A percentile compares a stretch with the other conserved stretches of the same genome.
These are phyloP conservation scores for Xerocomellus amylosporus DNA, from an alignment of 768 basidiomycete species.

Conservation along the genomic window DNA sequence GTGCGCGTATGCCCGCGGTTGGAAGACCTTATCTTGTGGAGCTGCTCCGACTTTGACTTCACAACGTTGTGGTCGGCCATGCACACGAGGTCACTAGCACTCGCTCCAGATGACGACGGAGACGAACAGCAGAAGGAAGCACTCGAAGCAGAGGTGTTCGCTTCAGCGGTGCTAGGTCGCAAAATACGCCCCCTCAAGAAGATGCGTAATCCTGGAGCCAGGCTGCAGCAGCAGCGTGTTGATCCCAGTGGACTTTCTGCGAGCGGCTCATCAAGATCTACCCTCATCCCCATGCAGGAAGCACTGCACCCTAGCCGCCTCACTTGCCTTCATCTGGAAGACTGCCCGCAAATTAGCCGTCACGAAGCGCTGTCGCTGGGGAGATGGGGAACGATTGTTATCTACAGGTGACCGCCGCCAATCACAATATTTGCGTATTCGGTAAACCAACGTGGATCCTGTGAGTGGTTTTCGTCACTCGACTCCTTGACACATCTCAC, in stretches of 20 bases:
- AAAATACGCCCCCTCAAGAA: constrained; percentile 39
- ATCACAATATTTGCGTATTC: constrained; percentile 4
- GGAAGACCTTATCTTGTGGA: constrained; percentile 51
- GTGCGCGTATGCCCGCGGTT: constrained; percentile 51
- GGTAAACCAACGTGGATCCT: constrained; percentile 14
- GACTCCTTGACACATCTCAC: constrained; percentile 8
- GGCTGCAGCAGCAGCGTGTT: constrained; percentile 10
- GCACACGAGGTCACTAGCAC: constrained; percentile 29
- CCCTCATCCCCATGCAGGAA: constrained; percentile 38
- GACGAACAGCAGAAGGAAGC: constrained; percentile 13
- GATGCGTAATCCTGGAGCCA: constrained; percentile 14
- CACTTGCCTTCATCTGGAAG: constrained; percentile 41
- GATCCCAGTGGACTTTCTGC: constrained; percentile 11
- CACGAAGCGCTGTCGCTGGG: constrained; percentile 39
- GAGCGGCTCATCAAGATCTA: constrained; percentile 28
- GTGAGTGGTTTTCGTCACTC: constrained; percentile 20
- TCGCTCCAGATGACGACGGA: constrained; percentile 10
- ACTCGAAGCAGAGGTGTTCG: constrained; percentile 20
- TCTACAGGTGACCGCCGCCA: constrained; percentile 11
- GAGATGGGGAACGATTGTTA: constrained; percentile 35
- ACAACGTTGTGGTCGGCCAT: constrained; percentile 37
- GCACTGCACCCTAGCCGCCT: constrained; percentile 35
- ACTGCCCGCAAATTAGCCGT: constrained; percentile 38
- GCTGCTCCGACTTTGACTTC: constrained; percentile 44
- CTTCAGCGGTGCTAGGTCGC: constrained; percentile 26